Conservation (phyloP, 805 yeast species). For the Cyberlindnera sargentensis region DNA sequence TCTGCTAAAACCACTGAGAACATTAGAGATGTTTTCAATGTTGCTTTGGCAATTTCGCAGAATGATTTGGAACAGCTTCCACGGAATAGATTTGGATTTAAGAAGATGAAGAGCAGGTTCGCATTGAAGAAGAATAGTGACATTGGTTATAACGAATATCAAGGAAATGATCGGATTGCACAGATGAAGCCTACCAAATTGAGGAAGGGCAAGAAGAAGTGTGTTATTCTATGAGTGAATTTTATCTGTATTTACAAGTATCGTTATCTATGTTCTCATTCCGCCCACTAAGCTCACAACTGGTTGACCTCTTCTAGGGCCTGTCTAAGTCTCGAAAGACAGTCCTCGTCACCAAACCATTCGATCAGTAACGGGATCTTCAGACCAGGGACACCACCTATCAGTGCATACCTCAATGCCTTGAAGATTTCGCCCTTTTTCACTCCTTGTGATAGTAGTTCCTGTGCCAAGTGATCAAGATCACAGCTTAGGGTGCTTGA, state of each 20-base stretch:
- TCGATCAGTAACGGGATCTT: conserved; percentile 52
- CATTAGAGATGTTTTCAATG: conserved; percentile 59
- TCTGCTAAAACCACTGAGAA: conserved; percentile 69
- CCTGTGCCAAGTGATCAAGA: conserved; percentile 2
- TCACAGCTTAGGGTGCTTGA: conserved; percentile 7
- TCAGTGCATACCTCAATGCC: conserved; percentile 56
- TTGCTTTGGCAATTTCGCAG: conserved; percentile 34
- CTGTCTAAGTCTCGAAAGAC: conserved; percentile 20
- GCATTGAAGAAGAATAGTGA: background rate
- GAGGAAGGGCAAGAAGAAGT: conserved; percentile 5
- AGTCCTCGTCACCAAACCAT: conserved; percentile 43
- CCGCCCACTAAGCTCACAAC: background rate
- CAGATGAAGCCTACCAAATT: background rate
- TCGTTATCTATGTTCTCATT: background rate
- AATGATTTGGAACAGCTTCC: conserved; percentile 4
- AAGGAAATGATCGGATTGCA: conserved; percentile 2
- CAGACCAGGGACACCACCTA: conserved; percentile 67
- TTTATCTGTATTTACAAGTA: background rate
- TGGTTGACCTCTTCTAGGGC: conserved; percentile 14
- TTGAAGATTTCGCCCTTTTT: conserved; percentile 42
- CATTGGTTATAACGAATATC: conserved; percentile 16
- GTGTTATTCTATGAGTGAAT: conserved; percentile 4
- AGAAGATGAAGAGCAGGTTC: background rate
- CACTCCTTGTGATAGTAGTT: conserved; percentile 16
- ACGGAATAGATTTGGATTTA: conserved; percentile 1